Evolutionary conservation across 495 filamentous ascomycete species (phyloP).

Genomic region (Bombardia bombarda): DNA sequence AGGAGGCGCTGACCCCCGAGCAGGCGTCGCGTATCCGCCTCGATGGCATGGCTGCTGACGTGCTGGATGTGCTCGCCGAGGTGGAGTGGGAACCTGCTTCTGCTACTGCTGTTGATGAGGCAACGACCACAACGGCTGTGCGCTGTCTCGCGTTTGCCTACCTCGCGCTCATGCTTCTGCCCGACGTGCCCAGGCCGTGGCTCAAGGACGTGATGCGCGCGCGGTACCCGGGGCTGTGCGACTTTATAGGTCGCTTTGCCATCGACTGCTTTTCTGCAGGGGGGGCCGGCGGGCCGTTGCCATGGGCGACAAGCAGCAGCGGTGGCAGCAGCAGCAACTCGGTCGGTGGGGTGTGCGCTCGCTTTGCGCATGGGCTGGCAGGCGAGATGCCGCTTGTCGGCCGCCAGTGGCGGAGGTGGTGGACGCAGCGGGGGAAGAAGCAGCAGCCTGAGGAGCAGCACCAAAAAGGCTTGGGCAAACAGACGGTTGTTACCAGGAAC

Average conservation of each 20-base stretch:
- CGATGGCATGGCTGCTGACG: constrained; percentile 56
- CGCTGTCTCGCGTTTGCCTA: constrained; percentile 77
- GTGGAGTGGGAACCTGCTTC: constrained; percentile 44
- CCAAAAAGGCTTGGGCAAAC: no score
- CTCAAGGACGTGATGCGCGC: constrained; percentile 52
- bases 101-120: no score
- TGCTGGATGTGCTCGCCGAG: constrained; percentile 60
- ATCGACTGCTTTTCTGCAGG: constrained; percentile 11
- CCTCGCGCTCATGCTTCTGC: constrained; percentile 61
- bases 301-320: constrained; percentile 10
- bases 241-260: constrained; percentile 45
- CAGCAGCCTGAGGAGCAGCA: no score
- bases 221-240: constrained; percentile 45
- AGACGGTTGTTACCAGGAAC: neutral
- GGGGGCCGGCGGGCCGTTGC: neutral
- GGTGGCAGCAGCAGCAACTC: neutral
- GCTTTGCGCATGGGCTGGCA: constrained; percentile 6
- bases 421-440: constrained; percentile 11
- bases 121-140: constrained; percentile 48
- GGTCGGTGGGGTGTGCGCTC: no score
- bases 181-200: constrained; percentile 65
- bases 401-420: constrained; percentile 10
- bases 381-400: constrained; percentile 5
- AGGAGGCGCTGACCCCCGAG: constrained; percentile 35
- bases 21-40: constrained; percentile 55